A percentile compares a stretch with the other conserved stretches of the same genome.
Conservation (phyloP, 257 asterid species). For the Striga asiatica region DNA sequence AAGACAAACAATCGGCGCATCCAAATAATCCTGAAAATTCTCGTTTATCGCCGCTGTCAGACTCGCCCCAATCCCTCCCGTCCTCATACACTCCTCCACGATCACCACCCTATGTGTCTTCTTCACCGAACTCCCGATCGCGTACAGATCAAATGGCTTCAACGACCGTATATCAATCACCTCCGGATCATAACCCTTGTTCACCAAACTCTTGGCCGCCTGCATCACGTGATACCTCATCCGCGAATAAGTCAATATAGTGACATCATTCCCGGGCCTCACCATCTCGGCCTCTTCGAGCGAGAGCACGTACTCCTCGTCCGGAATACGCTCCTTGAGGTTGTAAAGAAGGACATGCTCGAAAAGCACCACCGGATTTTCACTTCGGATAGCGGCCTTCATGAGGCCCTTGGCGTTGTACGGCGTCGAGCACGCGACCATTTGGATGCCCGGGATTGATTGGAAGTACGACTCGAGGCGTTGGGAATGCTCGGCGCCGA, state of each 20-base stretch:
- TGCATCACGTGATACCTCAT: constrained; percentile 95
- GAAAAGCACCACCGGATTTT: constrained; percentile 68
- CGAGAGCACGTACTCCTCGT: constrained; percentile 49
- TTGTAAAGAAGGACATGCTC: constrained; percentile 80
- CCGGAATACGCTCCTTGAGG: constrained; percentile 74
- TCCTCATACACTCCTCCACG: constrained; percentile 87
- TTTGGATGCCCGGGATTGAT: constrained; percentile 75
- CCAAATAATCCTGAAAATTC: constrained; percentile 66
- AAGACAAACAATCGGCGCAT: constrained; percentile 62
- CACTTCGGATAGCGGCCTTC: constrained; percentile 79
- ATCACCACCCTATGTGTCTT: constrained; percentile 68
- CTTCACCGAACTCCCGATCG: constrained; percentile 70
- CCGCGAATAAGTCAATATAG: constrained; percentile 65
- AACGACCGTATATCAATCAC: constrained; percentile 76
- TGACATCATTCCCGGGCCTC: constrained; percentile 64
- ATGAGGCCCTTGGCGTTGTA: constrained; percentile 76
- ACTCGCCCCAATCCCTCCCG: constrained; percentile 84
- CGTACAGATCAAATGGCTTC: constrained; percentile 74
- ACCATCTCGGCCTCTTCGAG: constrained; percentile 92
- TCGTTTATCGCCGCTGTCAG: constrained; percentile 67
- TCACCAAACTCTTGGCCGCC: constrained; percentile 65
- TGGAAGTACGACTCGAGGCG: constrained; percentile 78
- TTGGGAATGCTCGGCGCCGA: constrained; percentile 89
- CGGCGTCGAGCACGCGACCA: constrained; percentile 86
- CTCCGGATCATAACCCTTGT: constrained; percentile 73